Evolutionary conservation across 176 grass and related monocot genomes (phyloP), one percentile per base, ranked within the genome.

Genomic region (Themeda triandra): DNA sequence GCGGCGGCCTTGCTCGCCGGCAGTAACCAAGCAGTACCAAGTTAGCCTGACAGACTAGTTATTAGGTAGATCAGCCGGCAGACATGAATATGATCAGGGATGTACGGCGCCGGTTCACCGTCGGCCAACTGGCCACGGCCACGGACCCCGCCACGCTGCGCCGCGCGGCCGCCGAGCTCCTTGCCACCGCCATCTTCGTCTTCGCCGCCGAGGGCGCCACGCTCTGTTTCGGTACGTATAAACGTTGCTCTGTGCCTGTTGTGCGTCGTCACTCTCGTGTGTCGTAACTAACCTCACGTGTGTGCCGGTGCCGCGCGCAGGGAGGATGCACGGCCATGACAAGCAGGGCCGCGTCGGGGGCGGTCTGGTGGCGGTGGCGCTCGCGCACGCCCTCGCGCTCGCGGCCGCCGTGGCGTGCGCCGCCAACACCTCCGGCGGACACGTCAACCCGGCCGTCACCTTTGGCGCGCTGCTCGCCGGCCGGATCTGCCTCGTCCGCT

Each of bases 401-500:
- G 75, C 82, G 13, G 71, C 66, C 15, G 82, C 77, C 28, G 77
- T 89, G 63, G 45, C 77, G 4, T 79, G 73, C 69, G 72, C 69
- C 68, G 14, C 80, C 23, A 70, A 89, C 88, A 71, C 71, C 88
- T 89, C 88, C 63, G 82, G 77, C 51, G 88, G 78, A 6, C 88
- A 89, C 77, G 78, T 85, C 63, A 89, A 89, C 87, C 87, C 82
- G 44, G 87, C 77, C 68, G 71, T 89, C 77, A 89, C 87, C 49
- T 81, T 89, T 48, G 87, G 77, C 4, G 82, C 82, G 6, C 66
- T 89, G 77, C 37, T 89, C 15, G 71, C 63, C 77, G 87, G 77
- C 32, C 78, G 36, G 29, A 12, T 89, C 82, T 81, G 36, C 35
- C 88, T 85, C 46, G 51, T 85, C 39, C 69, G 77, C n/a, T 78